Evolutionary conservation across 2,329 filamentous ascomycete species (phyloP).

Genomic region (Tolypocladium guangdongense): DNA sequence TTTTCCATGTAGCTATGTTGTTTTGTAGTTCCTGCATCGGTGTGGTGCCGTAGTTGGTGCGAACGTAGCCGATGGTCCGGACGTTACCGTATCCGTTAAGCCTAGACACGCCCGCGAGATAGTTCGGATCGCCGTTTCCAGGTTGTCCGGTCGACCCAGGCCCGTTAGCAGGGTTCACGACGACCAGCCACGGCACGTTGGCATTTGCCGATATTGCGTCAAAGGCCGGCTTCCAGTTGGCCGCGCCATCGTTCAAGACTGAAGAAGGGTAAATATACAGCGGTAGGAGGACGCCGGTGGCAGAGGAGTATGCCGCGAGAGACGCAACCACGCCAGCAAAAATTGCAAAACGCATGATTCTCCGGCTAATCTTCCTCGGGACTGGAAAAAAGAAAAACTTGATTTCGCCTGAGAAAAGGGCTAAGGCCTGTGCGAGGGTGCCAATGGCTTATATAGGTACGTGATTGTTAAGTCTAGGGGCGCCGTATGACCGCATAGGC

Average conservation of each 20-base stretch:
- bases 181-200: slow-evolving; percentile 7
- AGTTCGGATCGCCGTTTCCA: slow-evolving; percentile 11
- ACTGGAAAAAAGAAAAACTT: too few species aligned
- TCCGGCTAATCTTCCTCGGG: too few species aligned
- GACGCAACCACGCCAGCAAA: too few species aligned
- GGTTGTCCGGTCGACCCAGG: slow-evolving; percentile 9
- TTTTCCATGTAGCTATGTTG: slow-evolving; percentile 10
- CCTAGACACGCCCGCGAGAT: slow-evolving; percentile 10
- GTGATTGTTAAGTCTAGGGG: too few species aligned
- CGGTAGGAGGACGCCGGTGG: slow-evolving; percentile 9
- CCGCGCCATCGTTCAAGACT: slow-evolving; percentile 8
- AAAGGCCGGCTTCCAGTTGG: slow-evolving; percentile 12
- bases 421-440: too few species aligned
- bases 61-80: slow-evolving; percentile 13
- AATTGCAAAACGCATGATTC: too few species aligned
- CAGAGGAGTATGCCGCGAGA: too few species aligned
- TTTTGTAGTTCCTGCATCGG: slow-evolving; percentile 9
- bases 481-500: too few species aligned
- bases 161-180: slow-evolving; percentile 11
- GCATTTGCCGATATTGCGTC: slow-evolving; percentile 4
- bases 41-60: slow-evolving; percentile 8
- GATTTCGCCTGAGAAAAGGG: too few species aligned
- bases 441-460: too few species aligned
- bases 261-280: slow-evolving; percentile 12
- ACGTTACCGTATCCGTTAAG: slow-evolving; percentile 11